Conservation (phyloP, 345 rosid genomes). For the Citrus reticulata region DNA sequence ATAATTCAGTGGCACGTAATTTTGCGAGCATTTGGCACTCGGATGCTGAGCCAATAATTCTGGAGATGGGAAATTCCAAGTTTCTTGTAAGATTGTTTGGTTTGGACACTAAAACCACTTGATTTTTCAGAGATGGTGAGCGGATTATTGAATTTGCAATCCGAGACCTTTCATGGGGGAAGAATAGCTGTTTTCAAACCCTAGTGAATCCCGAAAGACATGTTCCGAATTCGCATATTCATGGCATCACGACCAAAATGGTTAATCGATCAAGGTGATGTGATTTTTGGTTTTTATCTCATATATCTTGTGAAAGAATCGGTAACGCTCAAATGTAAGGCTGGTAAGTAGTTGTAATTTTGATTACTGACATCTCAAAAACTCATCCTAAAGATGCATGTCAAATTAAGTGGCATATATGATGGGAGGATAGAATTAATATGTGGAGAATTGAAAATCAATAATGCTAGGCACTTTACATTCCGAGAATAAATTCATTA, state of each 20-base stretch:
- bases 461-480: no score
- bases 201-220: constrained; percentile 18
- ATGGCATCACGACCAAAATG: constrained; percentile 18
- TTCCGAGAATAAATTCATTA: no score
- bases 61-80: constrained; percentile 2
- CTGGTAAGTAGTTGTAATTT: no score
- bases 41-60: constrained; percentile 5
- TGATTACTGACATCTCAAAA: no score
- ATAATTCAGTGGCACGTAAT: background rate
- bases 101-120: constrained; percentile 19
- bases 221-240: constrained; percentile 22
- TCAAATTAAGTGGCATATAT: no score
- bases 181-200: constrained; percentile 19
- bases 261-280: background rate
- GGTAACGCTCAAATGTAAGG: no score
- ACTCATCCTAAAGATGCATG: no score
- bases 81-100: background rate
- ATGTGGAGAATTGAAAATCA: no score
- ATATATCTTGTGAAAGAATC: no score
- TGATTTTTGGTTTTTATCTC: no score
- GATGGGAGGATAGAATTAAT: no score
- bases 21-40: constrained; percentile 6
- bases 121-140: background rate
- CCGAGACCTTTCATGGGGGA: constrained; percentile 16
- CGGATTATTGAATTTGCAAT: constrained; percentile 20